Conservation (phyloP, 2,329 filamentous ascomycete genomes). For the Cladophialophora psammophila region DNA sequence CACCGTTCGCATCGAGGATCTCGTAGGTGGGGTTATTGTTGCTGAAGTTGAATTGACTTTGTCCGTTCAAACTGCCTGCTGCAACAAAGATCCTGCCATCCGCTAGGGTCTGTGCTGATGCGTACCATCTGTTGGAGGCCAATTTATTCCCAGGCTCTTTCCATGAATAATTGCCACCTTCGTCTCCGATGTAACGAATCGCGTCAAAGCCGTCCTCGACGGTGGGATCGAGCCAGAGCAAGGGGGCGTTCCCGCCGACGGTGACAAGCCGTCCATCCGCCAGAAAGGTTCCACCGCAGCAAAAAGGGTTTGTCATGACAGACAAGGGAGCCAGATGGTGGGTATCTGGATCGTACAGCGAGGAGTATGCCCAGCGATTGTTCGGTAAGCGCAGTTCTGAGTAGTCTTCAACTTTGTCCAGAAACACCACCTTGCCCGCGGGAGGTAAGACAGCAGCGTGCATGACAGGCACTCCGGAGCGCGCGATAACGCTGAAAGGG, state of each 20-base stretch:
- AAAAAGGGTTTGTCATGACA: constrained; percentile 65
- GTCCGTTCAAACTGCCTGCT: constrained; percentile 66
- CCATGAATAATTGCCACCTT: constrained; percentile 58
- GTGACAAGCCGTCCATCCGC: constrained; percentile 63
- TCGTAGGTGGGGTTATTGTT: constrained; percentile 73
- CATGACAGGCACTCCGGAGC: constrained; percentile 69
- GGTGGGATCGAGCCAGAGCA: constrained; percentile 63
- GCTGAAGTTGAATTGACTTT: constrained; percentile 59
- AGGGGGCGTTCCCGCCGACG: constrained; percentile 65
- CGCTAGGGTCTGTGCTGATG: constrained; percentile 65
- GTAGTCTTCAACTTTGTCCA: constrained; percentile 70
- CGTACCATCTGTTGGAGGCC: constrained; percentile 66
- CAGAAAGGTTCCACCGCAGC: constrained; percentile 66
- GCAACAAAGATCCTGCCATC: constrained; percentile 66
- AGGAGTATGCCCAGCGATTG: constrained; percentile 66
- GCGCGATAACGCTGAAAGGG: constrained; percentile 58
- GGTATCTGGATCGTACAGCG: constrained; percentile 63
- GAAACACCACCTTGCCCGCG: constrained; percentile 66
- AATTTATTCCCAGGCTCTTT: constrained; percentile 64
- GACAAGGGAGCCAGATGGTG: constrained; percentile 44
- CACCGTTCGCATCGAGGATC: constrained; percentile 59
- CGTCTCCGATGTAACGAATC: constrained; percentile 63
- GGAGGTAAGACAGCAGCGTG: constrained; percentile 65
- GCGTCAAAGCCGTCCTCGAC: constrained; percentile 66
- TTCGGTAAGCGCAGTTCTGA: constrained; percentile 63